phyloP scores from a whole-genome alignment of 306 rosid species.

The Quercus berberidifolia region DNA sequence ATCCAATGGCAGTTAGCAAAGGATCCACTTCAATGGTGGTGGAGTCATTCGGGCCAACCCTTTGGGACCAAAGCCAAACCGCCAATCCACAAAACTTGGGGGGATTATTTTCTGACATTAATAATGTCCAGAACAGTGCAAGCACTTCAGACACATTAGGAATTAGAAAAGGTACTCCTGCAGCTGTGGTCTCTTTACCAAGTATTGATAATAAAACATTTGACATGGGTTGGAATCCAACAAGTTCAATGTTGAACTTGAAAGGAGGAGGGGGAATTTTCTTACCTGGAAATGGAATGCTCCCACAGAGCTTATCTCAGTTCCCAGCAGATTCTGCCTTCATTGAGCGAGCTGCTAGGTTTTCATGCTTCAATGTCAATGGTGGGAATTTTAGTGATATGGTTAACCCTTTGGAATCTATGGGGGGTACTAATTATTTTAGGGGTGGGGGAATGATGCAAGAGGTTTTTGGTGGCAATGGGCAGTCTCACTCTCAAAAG shows the following conservation, averaged over 20 bases:
- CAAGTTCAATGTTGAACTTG: slow-evolving; percentile 42
- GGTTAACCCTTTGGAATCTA: slow-evolving; percentile 57
- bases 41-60: slow-evolving; percentile 52
- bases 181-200: slow-evolving; percentile 24
- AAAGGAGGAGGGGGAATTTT: slow-evolving; percentile 32
- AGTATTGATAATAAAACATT: slow-evolving; percentile 46
- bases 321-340: slow-evolving; percentile 84
- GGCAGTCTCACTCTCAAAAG: slow-evolving; percentile 50
- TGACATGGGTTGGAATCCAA: slow-evolving; percentile 64
- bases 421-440: slow-evolving; percentile 29
- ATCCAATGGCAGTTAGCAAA: slow-evolving; percentile 44
- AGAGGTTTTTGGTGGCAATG: slow-evolving; percentile 47
- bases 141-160: slow-evolving; percentile 39
- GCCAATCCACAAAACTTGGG: slow-evolving; percentile 57
- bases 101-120: slow-evolving; percentile 40
- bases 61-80: slow-evolving; percentile 54
- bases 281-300: slow-evolving; percentile 50
- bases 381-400: slow-evolving; percentile 60
- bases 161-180: slow-evolving; percentile 49
- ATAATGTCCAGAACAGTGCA: slow-evolving; percentile 36
- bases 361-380: slow-evolving; percentile 70
- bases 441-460: slow-evolving; percentile 30
- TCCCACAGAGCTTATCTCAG: slow-evolving; percentile 71
- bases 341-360: slow-evolving; percentile 86
- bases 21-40: slow-evolving; percentile 71